phyloP scores from a whole-genome alignment of 768 basidiomycete species.

The Termitomyces sp. region DNA sequence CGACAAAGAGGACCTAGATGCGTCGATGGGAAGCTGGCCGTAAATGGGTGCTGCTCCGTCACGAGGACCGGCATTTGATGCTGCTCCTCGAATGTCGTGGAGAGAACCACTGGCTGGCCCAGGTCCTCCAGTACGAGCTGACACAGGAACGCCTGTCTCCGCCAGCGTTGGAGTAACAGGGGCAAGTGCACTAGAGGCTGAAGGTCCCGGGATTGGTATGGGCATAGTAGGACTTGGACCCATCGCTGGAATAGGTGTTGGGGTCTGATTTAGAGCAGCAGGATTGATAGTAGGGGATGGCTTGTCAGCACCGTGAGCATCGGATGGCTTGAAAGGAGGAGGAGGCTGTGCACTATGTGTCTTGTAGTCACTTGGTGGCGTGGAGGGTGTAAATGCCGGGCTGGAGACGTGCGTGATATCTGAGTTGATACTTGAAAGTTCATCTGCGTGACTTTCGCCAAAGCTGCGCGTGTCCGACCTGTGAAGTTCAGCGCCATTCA shows the following conservation, averaged over 20 bases:
- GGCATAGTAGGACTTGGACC: constrained; percentile 18
- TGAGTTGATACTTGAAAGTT: constrained; percentile 54
- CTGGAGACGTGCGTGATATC: constrained; percentile 16
- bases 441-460: constrained; percentile 76
- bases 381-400: constrained; percentile 30
- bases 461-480: constrained; percentile 78
- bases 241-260: constrained; percentile 17
- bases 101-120: constrained; percentile 65
- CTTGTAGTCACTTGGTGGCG: constrained; percentile 32
- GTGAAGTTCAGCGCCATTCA: constrained; percentile 48
- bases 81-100: constrained; percentile 39
- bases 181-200: constrained; percentile 19
- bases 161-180: constrained; percentile 58
- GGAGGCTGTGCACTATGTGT: constrained; percentile 10
- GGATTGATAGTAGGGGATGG: constrained; percentile 21
- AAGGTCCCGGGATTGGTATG: constrained; percentile 26
- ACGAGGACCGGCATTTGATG: constrained; percentile 29
- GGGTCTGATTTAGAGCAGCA: constrained; percentile 16
- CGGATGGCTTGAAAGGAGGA: constrained; percentile 12
- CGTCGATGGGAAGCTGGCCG: constrained; percentile 17
- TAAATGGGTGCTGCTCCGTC: constrained; percentile 21
- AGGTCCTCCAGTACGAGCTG: constrained; percentile 52
- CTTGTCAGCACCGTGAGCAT: constrained; percentile 13
- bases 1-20: constrained; percentile 29
- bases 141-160: constrained; percentile 71